Evolutionary conservation across 2,329 filamentous ascomycete species (phyloP).

Genomic region (Apiospora phragmitis): DNA sequence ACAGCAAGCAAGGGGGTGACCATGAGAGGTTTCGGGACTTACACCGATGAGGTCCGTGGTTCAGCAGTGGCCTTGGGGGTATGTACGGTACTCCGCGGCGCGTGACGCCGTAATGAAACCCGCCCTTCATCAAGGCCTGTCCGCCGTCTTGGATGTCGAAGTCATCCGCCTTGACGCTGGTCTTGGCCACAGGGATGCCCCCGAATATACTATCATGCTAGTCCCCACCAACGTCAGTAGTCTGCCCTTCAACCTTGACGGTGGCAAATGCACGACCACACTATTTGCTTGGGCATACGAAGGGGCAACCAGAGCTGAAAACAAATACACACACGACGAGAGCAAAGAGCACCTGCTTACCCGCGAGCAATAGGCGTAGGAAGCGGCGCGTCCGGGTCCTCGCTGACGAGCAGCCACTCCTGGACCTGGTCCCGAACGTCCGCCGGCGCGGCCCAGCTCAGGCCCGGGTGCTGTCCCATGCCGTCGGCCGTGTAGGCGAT

Average conservation of each 20-base stretch:
- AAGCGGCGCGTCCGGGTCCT: constrained; percentile 49
- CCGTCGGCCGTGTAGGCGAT: constrained; percentile 41
- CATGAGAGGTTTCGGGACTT: constrained; percentile 18
- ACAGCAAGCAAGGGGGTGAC: neutral
- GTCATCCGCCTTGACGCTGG: constrained; percentile 35
- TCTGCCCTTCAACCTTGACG: neutral
- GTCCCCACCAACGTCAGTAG: neutral
- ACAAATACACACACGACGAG: neutral
- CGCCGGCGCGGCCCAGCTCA: constrained; percentile 39
- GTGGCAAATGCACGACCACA: neutral
- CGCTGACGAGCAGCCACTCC: constrained; percentile 47
- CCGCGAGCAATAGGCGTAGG: constrained; percentile 47
- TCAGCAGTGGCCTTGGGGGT: constrained; percentile 46
- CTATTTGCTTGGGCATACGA: neutral
- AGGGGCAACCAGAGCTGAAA: neutral
- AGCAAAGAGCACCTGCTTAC: constrained; percentile 25
- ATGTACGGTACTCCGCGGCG: constrained; percentile 42
- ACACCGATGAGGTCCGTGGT: constrained; percentile 53
- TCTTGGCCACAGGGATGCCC: constrained; percentile 38
- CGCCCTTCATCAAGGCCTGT: constrained; percentile 38
- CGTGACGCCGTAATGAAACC: constrained; percentile 48
- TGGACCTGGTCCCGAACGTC: constrained; percentile 30
- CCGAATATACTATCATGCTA: constrained; percentile 34
- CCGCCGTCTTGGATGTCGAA: constrained; percentile 34
- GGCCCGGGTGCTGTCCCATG: constrained; percentile 38